Evolutionary conservation across 371 early-diverging fungal genomes (phyloP).

Genomic region (Rhizopus microsporus): DNA sequence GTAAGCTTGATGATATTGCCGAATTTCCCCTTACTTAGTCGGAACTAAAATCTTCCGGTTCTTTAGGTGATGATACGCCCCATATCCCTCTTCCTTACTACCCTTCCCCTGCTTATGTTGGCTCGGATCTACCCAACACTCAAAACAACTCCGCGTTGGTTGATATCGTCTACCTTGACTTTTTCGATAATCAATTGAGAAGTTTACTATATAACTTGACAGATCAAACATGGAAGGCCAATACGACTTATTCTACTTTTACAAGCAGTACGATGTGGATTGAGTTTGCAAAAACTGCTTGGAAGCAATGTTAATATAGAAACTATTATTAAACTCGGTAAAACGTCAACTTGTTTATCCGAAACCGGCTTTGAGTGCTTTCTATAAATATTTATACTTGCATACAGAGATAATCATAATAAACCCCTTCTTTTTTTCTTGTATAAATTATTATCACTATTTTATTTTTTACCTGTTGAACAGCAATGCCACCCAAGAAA

Average conservation of each 20-base stretch:
- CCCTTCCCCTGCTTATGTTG: slow-evolving; percentile 43
- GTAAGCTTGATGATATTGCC: slow-evolving; percentile 3
- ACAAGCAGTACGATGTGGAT: slow-evolving; percentile 22
- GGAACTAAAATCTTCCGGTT: background rate
- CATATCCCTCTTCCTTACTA: slow-evolving; percentile 42
- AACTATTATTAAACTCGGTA: background rate
- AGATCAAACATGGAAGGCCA: slow-evolving; percentile 13
- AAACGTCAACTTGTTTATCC: background rate
- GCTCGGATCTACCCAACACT: slow-evolving; percentile 27
- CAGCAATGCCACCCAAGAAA: background rate
- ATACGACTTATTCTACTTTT: slow-evolving; percentile 1
- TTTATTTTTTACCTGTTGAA: slow-evolving; percentile 7
- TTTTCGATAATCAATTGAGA: slow-evolving; percentile 26
- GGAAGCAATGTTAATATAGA: slow-evolving; percentile 7
- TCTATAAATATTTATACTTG: background rate
- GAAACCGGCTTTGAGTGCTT: background rate
- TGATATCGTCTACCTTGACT: slow-evolving; percentile 38
- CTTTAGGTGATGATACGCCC: slow-evolving; percentile 38
- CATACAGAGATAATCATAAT: background rate
- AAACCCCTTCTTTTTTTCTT: background rate
- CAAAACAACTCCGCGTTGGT: slow-evolving; percentile 20
- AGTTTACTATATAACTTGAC: slow-evolving; percentile 4
- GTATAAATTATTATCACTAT: background rate
- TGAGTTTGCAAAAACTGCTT: slow-evolving; percentile 9
- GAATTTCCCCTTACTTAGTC: background rate